Percentiles rank a stretch among this genome's conserved stretches.
Evolutionary conservation across 108 stramenopile genomes (phyloP).

Genomic region (Skeletonema tropicum): DNA sequence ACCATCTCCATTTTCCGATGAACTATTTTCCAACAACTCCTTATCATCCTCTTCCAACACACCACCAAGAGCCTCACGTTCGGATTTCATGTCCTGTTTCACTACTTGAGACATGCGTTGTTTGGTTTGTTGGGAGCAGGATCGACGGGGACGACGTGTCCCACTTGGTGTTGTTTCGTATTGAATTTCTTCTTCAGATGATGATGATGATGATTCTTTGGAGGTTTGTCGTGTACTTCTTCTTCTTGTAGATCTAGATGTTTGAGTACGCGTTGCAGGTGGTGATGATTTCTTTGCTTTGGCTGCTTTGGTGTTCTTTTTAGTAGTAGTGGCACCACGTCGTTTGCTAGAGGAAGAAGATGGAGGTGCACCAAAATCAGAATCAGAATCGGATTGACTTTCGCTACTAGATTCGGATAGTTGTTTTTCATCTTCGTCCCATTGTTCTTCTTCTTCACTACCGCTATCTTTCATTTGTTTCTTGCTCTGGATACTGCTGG

Average conservation of each 20-base stretch:
- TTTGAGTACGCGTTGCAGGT: not conserved
- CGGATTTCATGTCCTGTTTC: conserved; percentile 28
- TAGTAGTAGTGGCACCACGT: not conserved
- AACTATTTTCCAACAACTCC: conserved; percentile 22
- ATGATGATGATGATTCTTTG: not conserved
- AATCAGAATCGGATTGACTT: conserved; percentile 7
- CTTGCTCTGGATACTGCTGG: not conserved
- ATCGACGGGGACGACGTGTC: conserved; percentile 26
- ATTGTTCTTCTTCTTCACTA: conserved; percentile 13
- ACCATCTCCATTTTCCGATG: not conserved
- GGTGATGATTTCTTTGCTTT: not conserved
- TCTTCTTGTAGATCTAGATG: conserved; percentile 4
- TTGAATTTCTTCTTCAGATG: conserved; percentile 1
- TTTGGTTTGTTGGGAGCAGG: conserved; percentile 22
- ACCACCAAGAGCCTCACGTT: conserved; percentile 35
- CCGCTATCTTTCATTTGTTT: not conserved
- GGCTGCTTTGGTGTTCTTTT: not conserved
- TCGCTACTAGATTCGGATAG: not conserved
- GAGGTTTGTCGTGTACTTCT: not conserved
- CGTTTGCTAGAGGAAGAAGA: not conserved
- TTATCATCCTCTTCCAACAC: conserved; percentile 44
- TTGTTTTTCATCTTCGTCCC: conserved; percentile 28
- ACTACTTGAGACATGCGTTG: conserved; percentile 29
- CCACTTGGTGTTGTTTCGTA: not conserved
- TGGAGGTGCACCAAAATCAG: conserved; percentile 15